A percentile compares a stretch with the other conserved stretches of the same genome.
phyloP scores from a whole-genome alignment of 495 filamentous ascomycete genomes.

The Clavariopsis aquatica region DNA sequence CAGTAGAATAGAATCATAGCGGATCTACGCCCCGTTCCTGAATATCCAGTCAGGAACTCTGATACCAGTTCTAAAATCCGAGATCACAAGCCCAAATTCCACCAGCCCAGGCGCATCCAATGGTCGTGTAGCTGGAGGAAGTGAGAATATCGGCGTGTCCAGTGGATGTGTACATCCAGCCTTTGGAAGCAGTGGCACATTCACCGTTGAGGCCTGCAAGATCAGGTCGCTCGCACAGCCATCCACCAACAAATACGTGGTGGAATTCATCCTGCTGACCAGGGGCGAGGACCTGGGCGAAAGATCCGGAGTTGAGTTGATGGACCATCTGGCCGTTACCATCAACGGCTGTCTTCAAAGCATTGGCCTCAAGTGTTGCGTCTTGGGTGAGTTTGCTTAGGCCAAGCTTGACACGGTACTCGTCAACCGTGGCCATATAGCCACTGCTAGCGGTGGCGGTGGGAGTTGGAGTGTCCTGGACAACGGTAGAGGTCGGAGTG shows the following conservation, averaged over 20 bases:
- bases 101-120: constrained; percentile 4
- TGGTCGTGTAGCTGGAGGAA: background rate
- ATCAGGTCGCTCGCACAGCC: constrained; percentile 20
- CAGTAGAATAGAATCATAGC: background rate
- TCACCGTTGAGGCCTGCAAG: constrained; percentile 11
- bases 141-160: constrained; percentile 23
- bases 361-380: background rate
- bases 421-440: constrained; percentile 15
- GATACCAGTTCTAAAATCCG: background rate
- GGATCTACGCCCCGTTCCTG: background rate
- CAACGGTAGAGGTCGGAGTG: background rate
- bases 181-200: background rate
- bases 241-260: constrained; percentile 23
- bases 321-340: constrained; percentile 19
- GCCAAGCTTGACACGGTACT: constrained; percentile 15
- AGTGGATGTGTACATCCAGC: constrained; percentile 16
- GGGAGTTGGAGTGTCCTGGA: background rate
- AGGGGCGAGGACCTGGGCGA: constrained; percentile 21
- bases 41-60: background rate
- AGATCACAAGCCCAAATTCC: constrained; percentile 23
- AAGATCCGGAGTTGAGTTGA: constrained; percentile 8
- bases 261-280: constrained; percentile 11
- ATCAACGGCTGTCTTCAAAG: background rate
- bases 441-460: constrained; percentile 2
- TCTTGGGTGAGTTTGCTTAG: background rate